Base-by-base conservation (phyloP, 2,329 filamentous ascomycete genomes). In the Curvularia hawaiiensis region DNA sequence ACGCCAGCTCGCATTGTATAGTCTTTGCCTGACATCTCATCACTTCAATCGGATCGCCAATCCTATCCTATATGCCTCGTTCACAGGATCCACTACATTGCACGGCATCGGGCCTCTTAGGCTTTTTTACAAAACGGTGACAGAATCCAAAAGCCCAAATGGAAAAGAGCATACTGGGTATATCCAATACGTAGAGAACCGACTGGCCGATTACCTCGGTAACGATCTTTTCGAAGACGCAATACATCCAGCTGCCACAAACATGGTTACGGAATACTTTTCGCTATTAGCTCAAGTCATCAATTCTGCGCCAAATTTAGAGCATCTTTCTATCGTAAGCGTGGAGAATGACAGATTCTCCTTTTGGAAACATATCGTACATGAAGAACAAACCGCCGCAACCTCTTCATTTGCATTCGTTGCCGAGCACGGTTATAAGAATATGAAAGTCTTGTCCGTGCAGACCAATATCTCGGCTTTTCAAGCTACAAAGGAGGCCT, bases 131-230 rank as follows among this genome's bases (percentile, higher is more conserved):
- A 47, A 59, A 20, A 69, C 65, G 1, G 43, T 73, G 2, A 40
- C 24, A 2, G 49, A 12, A 33, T 10, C 33, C 14, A 4, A 20
- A 14, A 3, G 24, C 12, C 43, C 50, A 0, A 5, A 33, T 3
- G 41, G 31, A 6, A 22, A 45, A 0, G 3, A 35, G 8, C 26
- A 26, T 2, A 45, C 47, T 4, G 40, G 52, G 0, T 46, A 66
- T 50, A 18, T 73, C 1, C 49, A 60, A 20, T 73, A 72, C 33
- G 51, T 73, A 12, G 72, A 73, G 39, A 71, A 66, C 39, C 63
- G 70, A 9, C 52, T 68, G 3, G 50, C 60, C 16, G 68, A 73
- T 41, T 58, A 63, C 49, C 40, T 51, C 16, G 70, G 68, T 16
- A 66, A 69, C 38, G 58, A 55, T 22, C 58, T 71, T 0, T 35